Evolutionary conservation across 805 yeast species (phyloP).

Genomic region (Candida railenensis): DNA sequence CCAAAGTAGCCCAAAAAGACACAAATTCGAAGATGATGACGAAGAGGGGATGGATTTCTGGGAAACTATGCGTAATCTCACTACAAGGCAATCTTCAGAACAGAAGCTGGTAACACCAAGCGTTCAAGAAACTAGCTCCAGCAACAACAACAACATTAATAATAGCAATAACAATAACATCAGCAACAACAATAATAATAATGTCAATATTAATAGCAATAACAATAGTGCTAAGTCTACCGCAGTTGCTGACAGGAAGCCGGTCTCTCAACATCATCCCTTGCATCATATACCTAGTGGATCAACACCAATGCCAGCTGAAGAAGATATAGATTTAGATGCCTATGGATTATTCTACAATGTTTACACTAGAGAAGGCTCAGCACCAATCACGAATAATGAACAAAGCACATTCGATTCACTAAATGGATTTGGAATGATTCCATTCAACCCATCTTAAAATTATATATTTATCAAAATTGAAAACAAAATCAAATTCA

Average conservation of each 20-base stretch:
- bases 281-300: constrained; percentile 31
- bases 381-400: constrained; percentile 11
- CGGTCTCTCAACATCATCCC: constrained; percentile 58
- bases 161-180: constrained; percentile 7
- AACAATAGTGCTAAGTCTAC: background rate
- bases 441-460: constrained; percentile 44
- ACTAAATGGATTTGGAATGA: constrained; percentile 34
- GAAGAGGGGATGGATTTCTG: constrained; percentile 71
- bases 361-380: constrained; percentile 33
- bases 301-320: constrained; percentile 7
- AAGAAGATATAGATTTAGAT: constrained; percentile 32
- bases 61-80: constrained; percentile 64
- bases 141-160: constrained; percentile 13
- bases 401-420: constrained; percentile 24
- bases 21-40: constrained; percentile 32
- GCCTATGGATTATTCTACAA: constrained; percentile 40
- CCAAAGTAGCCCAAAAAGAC: constrained; percentile 8
- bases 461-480: no score
- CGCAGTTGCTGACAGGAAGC: constrained; percentile 19
- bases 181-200: constrained; percentile 3
- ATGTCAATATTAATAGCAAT: background rate
- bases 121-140: background rate
- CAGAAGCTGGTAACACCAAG: constrained; percentile 1
- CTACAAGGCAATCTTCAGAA: constrained; percentile 24
- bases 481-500: no score